Evolutionary conservation across 768 basidiomycete genomes (phyloP), one percentile per base, ranked within the genome.

Genomic region (Nidularia pulvinata): DNA sequence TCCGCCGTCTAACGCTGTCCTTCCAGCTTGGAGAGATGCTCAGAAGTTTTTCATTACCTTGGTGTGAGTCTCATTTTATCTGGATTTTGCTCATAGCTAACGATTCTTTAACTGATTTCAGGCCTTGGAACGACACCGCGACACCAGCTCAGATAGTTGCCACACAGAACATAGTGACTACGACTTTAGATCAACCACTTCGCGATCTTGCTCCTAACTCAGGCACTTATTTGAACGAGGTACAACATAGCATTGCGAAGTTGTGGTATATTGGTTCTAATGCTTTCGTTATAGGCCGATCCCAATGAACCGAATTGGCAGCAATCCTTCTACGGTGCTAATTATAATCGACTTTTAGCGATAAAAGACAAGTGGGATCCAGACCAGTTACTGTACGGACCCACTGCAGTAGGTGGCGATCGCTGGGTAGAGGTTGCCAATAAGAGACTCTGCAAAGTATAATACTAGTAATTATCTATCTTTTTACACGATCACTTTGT

Each of bases 161-260:
- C 25, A 30, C 25, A 30, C 25, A 30, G 25, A 30, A 30, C 4
- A 30, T 4, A 4, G 4, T 30, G 4, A 30, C 25, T 30, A 30
- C 25, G 25, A 30, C 25, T 30, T 30, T 30, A 30, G 25, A 30
- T 30, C 25, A 30, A 30, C 25, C 25, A 30, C 25, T 30, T 3
- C 25, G 25, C 25, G 25, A 30, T 30, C 45, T 61, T 11, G 35
- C 57, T 5, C 60, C 60, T 13, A 54, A 49, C 33, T 50, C 57
- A 6, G 60, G 60, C 6, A 57, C 60, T 16, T 61, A 61, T 30
- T 43, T 61, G 3, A 61, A 61, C 44, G 60, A 61, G 49, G 60
- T 52, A 30, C 25, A 30, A 30, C 25, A 30, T 30, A 4, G 4
- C 25, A 30, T 30, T 30, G 25, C 25, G 4, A 44, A 43, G 4